These are phyloP conservation scores for Suillus tomentosus DNA, from an alignment of 768 basidiomycete genomes.

Conservation along the genomic window DNA sequence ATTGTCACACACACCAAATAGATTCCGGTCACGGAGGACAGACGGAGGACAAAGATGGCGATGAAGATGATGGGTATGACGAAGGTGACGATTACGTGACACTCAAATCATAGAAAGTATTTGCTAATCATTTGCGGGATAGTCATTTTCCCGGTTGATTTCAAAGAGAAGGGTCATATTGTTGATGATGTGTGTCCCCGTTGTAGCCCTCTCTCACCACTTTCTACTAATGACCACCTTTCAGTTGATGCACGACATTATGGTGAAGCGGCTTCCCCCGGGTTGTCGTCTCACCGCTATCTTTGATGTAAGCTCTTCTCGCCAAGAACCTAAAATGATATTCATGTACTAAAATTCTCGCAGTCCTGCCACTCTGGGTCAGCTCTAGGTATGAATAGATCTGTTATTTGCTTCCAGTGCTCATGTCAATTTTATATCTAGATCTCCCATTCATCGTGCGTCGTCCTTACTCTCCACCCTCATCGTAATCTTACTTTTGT, in stretches of 20 bases:
- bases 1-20: slow-evolving; percentile 26
- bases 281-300: slow-evolving; percentile 89
- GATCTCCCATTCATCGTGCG: slow-evolving; percentile 71
- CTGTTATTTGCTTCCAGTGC: neutral
- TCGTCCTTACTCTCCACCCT: neutral
- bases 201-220: neutral
- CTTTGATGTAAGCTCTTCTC: slow-evolving; percentile 60
- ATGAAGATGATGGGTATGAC: slow-evolving; percentile 83
- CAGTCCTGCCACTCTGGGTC: slow-evolving; percentile 92
- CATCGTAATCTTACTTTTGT: slow-evolving; percentile 6
- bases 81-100: slow-evolving; percentile 51
- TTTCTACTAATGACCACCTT: slow-evolving; percentile 12
- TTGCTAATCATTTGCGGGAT: neutral
- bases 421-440: slow-evolving; percentile 25
- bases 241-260: slow-evolving; percentile 72
- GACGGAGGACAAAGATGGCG: slow-evolving; percentile 78
- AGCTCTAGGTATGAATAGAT: slow-evolving; percentile 59
- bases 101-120: neutral
- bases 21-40: slow-evolving; percentile 96
- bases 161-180: slow-evolving; percentile 69
- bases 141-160: slow-evolving; percentile 89
- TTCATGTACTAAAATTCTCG: slow-evolving; percentile 7
- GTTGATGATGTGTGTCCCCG: slow-evolving; percentile 78
- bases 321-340: neutral
- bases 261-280: slow-evolving; percentile 79